A percentile compares a stretch with the other conserved stretches of the same genome.
These are phyloP conservation scores for Centaurea solstitialis DNA, from an alignment of 129 eudicot species.

Conservation along the genomic window DNA sequence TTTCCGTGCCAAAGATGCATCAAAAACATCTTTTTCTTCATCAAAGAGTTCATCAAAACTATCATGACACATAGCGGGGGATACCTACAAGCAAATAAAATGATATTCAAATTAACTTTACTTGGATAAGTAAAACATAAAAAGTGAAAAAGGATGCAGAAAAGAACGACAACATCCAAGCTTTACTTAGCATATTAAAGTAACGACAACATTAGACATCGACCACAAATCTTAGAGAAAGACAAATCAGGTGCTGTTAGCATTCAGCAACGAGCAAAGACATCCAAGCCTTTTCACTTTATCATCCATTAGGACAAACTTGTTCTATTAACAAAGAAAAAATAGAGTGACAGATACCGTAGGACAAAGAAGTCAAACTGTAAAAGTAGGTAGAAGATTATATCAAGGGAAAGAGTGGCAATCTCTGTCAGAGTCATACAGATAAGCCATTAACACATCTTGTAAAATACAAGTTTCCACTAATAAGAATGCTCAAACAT, in stretches of 20 bases:
- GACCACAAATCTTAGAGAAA: not conserved
- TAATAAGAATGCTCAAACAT: not conserved
- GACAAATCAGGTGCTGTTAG: not conserved
- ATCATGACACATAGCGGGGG: constrained; percentile 52
- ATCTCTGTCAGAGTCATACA: not conserved
- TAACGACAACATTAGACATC: not conserved
- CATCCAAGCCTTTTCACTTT: not conserved
- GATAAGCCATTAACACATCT: not conserved
- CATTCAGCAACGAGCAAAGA: not conserved
- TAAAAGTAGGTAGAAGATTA: not conserved
- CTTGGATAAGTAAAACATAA: not conserved
- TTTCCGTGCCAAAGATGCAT: constrained; percentile 57
- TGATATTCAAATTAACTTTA: constrained; percentile 10
- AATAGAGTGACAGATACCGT: not conserved
- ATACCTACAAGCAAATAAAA: constrained; percentile 52
- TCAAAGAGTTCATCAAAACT: constrained; percentile 55
- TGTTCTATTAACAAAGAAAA: not conserved
- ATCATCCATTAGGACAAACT: not conserved
- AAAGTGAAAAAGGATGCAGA: constrained; percentile 13
- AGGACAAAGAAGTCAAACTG: not conserved
- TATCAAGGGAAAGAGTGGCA: not conserved
- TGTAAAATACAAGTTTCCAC: not conserved
- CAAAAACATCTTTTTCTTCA: constrained; percentile 49
- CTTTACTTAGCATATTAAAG: constrained; percentile 10
- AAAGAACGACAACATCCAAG: no score